phyloP scores from a whole-genome alignment of 2,329 filamentous ascomycete species.

The Aspergillus calidoustus region DNA sequence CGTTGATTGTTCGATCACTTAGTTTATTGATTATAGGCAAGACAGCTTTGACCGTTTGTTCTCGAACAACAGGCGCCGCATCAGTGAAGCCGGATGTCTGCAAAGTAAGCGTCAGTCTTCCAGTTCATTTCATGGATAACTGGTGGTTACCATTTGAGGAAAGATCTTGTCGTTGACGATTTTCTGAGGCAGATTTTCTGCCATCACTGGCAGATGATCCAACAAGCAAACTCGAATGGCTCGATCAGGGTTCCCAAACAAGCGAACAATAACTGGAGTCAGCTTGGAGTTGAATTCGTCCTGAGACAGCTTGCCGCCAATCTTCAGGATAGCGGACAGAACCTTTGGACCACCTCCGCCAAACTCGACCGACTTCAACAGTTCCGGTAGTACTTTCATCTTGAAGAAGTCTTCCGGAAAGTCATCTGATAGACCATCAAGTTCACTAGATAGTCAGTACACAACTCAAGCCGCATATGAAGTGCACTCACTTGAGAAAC shows the following conservation, averaged over 20 bases:
- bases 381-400: conserved; percentile 90
- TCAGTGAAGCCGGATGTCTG: conserved; percentile 95
- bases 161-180: conserved; percentile 96
- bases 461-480: not conserved
- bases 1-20: conserved; percentile 90
- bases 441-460: conserved; percentile 58
- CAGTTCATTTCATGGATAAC: not conserved
- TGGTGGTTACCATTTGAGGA: conserved; percentile 73
- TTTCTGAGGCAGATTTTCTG: conserved; percentile 85
- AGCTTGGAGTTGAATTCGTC: conserved; percentile 89
- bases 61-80: conserved; percentile 83
- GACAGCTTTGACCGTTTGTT: conserved; percentile 95
- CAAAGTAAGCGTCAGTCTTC: not conserved
- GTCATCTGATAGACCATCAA: conserved; percentile 86
- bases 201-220: conserved; percentile 87
- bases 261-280: conserved; percentile 80
- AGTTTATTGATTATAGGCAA: conserved; percentile 85
- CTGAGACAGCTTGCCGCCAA: conserved; percentile 80
- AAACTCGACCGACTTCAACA: conserved; percentile 99
- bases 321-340: conserved; percentile 85
- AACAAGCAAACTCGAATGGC: conserved; percentile 89
- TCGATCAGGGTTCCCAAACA: conserved; percentile 90
- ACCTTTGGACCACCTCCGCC: conserved; percentile 94
- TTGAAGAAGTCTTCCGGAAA: conserved; percentile 99
- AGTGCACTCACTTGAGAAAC: conserved; percentile 70